These are phyloP conservation scores for Volvariella volvacea DNA, from an alignment of 1,284 basidiomycete genomes.

Conservation along the genomic window DNA sequence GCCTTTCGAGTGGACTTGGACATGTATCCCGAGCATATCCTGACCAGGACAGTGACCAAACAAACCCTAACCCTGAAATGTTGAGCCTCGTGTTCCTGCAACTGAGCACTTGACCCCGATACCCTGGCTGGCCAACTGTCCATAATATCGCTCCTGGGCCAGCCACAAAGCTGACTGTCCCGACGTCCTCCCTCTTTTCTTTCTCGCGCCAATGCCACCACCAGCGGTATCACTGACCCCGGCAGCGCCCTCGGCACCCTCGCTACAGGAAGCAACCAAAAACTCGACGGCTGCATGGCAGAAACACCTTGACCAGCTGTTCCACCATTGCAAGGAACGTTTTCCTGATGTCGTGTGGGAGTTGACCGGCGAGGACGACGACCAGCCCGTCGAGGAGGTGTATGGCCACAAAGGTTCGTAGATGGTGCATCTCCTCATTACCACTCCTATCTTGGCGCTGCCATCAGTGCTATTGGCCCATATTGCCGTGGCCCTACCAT, in stretches of 20 bases:
- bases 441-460: constrained; percentile 1
- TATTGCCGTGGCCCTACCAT: too few species aligned
- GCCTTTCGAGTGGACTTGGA: too few species aligned
- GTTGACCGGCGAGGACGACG: constrained; percentile 45
- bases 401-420: constrained; percentile 86
- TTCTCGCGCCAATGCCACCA: constrained; percentile 1
- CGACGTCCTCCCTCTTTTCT: not conserved
- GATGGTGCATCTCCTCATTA: not conserved
- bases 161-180: too few species aligned
- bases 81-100: too few species aligned
- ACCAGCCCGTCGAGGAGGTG: constrained; percentile 48
- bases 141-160: too few species aligned
- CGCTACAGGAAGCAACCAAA: constrained; percentile 55
- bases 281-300: constrained; percentile 70
- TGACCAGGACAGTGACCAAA: too few species aligned
- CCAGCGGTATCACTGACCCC: constrained; percentile 4
- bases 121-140: too few species aligned
- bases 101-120: too few species aligned
- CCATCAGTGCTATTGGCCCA: not conserved
- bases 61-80: too few species aligned
- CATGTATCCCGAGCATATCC: too few species aligned
- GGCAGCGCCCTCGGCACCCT: constrained; percentile 34
- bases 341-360: constrained; percentile 95
- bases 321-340: constrained; percentile 72
- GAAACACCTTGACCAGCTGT: constrained; percentile 67